phyloP scores from a whole-genome alignment of 768 basidiomycete genomes.

The Phanerochaete carnosa region DNA sequence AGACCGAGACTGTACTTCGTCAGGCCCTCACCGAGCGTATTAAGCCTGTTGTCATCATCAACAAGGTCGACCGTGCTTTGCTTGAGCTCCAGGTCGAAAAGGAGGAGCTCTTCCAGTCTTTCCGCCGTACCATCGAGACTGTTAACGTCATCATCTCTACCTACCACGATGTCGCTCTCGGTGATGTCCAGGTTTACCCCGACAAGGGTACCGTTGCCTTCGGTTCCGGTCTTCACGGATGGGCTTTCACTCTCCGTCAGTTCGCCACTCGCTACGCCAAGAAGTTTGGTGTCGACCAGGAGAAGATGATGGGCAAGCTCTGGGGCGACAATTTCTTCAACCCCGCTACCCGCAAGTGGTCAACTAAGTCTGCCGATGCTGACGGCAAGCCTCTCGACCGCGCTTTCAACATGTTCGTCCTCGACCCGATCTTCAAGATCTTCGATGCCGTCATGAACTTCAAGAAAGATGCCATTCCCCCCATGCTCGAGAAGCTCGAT shows the following conservation, averaged over 20 bases:
- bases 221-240: constrained; percentile 98
- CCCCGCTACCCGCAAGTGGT: constrained; percentile 95
- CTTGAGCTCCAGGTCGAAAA: constrained; percentile 97
- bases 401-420: constrained; percentile 97
- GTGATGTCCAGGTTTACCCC: constrained; percentile 98
- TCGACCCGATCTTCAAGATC: constrained; percentile 98
- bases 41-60: constrained; percentile 99
- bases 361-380: constrained; percentile 67
- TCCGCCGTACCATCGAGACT: constrained; percentile 94
- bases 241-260: constrained; percentile 98
- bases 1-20: constrained; percentile 98
- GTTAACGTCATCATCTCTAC: constrained; percentile 99
- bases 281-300: constrained; percentile 98
- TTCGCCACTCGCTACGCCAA: constrained; percentile 94
- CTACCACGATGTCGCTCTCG: constrained; percentile 90
- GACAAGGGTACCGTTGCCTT: constrained; percentile 98
- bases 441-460: constrained; percentile 99
- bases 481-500: constrained; percentile 96
- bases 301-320: constrained; percentile 95
- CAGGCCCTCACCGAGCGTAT: constrained; percentile 98
- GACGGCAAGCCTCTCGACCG: constrained; percentile 94
- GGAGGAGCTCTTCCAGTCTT: constrained; percentile 96
- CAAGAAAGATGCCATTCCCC: constrained; percentile 84
- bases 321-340: constrained; percentile 99
- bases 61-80: constrained; percentile 99